Percentiles rank a stretch among this genome's conserved stretches.
Conservation (phyloP, 257 asterid species). For the Thymus mandschuricus region DNA sequence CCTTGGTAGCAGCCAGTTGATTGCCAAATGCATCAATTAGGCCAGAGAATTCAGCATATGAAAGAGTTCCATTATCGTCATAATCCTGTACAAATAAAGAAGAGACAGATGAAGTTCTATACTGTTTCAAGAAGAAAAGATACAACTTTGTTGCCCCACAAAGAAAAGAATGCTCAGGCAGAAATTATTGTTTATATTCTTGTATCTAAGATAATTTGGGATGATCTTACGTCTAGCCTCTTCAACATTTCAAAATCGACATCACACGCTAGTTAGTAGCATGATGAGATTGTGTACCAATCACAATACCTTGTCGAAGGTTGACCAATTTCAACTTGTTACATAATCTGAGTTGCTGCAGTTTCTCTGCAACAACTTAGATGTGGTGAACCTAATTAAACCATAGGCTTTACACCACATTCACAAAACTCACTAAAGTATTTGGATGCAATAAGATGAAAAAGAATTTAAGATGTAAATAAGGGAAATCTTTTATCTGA, state of each 20-base stretch:
- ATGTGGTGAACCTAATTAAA: neutral
- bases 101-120: slow-evolving; percentile 23
- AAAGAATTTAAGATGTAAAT: neutral
- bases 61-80: slow-evolving; percentile 79
- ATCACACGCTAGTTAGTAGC: slow-evolving; percentile 9
- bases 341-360: neutral
- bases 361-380: slow-evolving; percentile 11
- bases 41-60: slow-evolving; percentile 75
- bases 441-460: neutral
- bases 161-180: slow-evolving; percentile 21
- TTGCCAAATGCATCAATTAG: slow-evolving; percentile 93
- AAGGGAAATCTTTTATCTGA: neutral
- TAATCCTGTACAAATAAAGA: slow-evolving; percentile 66
- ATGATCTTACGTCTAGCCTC: slow-evolving; percentile 4
- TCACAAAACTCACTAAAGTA: neutral
- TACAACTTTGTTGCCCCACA: slow-evolving; percentile 23
- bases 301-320: slow-evolving; percentile 2
- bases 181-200: slow-evolving; percentile 20
- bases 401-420: neutral
- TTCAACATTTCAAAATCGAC: slow-evolving; percentile 7
- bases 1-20: slow-evolving; percentile 88
- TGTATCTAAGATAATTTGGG: slow-evolving; percentile 25
- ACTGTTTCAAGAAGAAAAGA: slow-evolving; percentile 24
- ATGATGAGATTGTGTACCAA: slow-evolving; percentile 9
- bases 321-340: slow-evolving; percentile 17